A percentile compares a stretch with the other conserved stretches of the same genome.
Conservation (phyloP, 2,329 filamentous ascomycete species). For the Penicillium glabrum region DNA sequence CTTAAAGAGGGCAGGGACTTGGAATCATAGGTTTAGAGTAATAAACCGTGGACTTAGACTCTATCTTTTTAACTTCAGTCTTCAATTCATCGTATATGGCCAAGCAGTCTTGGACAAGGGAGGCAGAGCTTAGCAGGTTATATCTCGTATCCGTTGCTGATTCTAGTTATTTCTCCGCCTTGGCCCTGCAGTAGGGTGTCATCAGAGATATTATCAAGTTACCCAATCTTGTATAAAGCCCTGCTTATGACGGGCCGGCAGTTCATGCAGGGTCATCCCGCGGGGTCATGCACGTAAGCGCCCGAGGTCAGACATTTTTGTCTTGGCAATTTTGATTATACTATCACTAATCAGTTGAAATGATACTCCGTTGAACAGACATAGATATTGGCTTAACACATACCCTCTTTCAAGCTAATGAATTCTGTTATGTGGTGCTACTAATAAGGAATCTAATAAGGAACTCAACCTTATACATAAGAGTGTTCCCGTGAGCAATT, state of each 20-base stretch:
- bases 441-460: too few species aligned
- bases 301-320: background rate
- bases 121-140: background rate
- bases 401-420: background rate
- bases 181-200: background rate
- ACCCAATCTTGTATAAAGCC: background rate
- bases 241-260: background rate
- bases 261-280: conserved; percentile 1
- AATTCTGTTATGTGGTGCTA: too few species aligned
- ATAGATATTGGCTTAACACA: background rate
- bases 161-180: background rate
- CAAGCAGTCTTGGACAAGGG: background rate
- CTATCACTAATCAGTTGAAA: background rate
- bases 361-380: background rate
- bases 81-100: background rate
- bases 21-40: too few species aligned
- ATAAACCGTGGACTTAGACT: background rate
- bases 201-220: background rate
- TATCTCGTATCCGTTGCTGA: background rate
- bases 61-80: background rate
- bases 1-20: too few species aligned
- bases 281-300: background rate
- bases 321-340: background rate
- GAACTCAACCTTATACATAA: too few species aligned
- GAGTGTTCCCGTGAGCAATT: too few species aligned